Percentiles rank a stretch among this genome's conserved stretches.
phyloP scores from a whole-genome alignment of 2,329 filamentous ascomycete genomes.

The Colletotrichum aenigma region DNA sequence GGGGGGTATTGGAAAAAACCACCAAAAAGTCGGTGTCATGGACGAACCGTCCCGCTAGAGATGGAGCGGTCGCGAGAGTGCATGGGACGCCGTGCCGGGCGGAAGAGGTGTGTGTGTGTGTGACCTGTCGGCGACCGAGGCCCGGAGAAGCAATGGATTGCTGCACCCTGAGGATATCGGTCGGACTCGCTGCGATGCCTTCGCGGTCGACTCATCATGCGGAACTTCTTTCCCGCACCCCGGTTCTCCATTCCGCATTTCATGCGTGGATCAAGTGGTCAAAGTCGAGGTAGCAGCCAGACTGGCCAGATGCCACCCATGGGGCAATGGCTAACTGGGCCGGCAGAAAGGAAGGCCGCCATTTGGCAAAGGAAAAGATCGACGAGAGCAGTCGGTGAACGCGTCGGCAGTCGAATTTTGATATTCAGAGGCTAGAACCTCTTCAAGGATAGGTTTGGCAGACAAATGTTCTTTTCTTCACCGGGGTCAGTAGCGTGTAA shows the following conservation, averaged over 20 bases:
- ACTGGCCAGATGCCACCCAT: not conserved
- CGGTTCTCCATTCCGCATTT: not conserved
- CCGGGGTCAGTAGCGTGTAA: not conserved
- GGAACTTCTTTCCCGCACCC: not conserved
- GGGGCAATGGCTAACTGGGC: not conserved
- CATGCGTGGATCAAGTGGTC: not conserved
- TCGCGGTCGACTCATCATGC: not conserved
- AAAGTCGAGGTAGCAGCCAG: not conserved
- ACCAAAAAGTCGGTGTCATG: not conserved
- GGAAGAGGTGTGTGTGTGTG: not conserved
- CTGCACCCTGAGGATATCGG: not conserved
- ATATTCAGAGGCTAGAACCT: constrained; percentile 2
- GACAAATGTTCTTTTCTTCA: not conserved
- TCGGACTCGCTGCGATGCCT: not conserved
- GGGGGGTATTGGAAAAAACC: not conserved
- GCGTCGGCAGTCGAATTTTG: not conserved
- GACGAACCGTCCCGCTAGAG: not conserved
- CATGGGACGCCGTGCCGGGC: not conserved
- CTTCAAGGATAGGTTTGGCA: not conserved
- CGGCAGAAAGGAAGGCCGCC: not conserved
- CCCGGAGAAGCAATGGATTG: constrained; percentile 2
- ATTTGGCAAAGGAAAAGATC: not conserved
- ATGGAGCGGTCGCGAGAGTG: not conserved
- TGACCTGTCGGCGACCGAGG: not conserved
- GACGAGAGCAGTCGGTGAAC: not conserved